These are phyloP conservation scores for Xylaria venustula DNA, from an alignment of 495 filamentous ascomycete genomes.

Conservation along the genomic window DNA sequence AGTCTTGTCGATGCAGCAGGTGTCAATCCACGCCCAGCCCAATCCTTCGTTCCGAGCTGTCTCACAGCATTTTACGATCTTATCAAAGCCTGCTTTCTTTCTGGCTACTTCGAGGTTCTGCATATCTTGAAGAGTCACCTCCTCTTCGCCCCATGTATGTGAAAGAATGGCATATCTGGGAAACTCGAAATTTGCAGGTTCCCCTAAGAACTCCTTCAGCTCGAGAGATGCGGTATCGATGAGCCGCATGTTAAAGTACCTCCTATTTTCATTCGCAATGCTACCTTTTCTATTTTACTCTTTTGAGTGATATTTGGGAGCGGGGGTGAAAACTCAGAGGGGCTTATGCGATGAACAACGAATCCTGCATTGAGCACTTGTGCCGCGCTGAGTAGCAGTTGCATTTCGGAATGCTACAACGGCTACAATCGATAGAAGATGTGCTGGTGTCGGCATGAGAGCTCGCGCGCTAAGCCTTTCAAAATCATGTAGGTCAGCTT, in stretches of 20 bases:
- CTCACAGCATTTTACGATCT: constrained; percentile 16
- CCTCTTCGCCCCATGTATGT: constrained; percentile 22
- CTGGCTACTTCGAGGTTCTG: neutral
- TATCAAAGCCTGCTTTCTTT: constrained; percentile 15
- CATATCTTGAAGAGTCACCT: constrained; percentile 22
- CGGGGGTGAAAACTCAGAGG: too few species aligned
- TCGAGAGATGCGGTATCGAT: constrained; percentile 2
- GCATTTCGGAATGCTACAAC: constrained; percentile 3
- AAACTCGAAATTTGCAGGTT: neutral
- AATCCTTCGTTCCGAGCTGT: constrained; percentile 12
- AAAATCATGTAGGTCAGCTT: too few species aligned
- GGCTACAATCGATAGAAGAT: neutral
- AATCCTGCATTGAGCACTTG: neutral
- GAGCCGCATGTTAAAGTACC: constrained; percentile 5
- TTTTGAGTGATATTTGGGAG: too few species aligned
- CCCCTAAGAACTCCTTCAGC: neutral
- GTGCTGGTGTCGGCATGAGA: neutral
- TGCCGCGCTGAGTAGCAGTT: neutral
- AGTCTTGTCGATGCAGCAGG: constrained; percentile 29
- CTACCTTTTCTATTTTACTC: too few species aligned
- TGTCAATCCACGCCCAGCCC: constrained; percentile 28
- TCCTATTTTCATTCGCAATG: neutral
- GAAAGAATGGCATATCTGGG: constrained; percentile 22
- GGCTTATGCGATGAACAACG: neutral
- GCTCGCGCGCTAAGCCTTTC: too few species aligned